phyloP scores from a whole-genome alignment of 2,329 filamentous ascomycete species.

The Colletotrichum higginsianum region DNA sequence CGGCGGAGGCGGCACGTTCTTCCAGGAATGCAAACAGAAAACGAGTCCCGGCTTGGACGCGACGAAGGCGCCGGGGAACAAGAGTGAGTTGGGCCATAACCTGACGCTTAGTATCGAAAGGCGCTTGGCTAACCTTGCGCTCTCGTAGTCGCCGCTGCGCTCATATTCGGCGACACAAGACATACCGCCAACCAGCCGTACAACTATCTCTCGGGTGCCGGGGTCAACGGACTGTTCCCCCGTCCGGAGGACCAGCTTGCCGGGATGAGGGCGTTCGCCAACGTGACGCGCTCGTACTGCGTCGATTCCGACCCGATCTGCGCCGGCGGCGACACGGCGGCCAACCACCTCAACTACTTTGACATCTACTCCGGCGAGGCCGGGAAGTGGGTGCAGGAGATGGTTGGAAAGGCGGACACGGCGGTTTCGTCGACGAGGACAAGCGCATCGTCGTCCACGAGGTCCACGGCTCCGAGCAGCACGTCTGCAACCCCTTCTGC shows the following conservation, averaged over 20 bases:
- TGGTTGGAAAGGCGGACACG: slow-evolving; percentile 16
- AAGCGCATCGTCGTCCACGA: slow-evolving; percentile 11
- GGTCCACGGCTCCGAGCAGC: slow-evolving; percentile 9
- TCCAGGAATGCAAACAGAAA: slow-evolving; percentile 49
- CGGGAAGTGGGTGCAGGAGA: slow-evolving; percentile 36
- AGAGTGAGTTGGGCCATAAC: slow-evolving; percentile 48
- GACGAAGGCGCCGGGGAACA: slow-evolving; percentile 49
- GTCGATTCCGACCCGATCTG: slow-evolving; percentile 56
- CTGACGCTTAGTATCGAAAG: not conserved
- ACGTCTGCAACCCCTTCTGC: not conserved
- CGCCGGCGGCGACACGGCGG: slow-evolving; percentile 51
- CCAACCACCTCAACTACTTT: slow-evolving; percentile 54
- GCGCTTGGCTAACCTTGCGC: not conserved
- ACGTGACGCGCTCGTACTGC: slow-evolving; percentile 53
- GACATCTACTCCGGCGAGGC: slow-evolving; percentile 32
- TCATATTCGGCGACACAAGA: slow-evolving; percentile 53
- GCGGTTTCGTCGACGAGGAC: slow-evolving; percentile 4
- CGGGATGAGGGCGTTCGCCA: slow-evolving; percentile 48
- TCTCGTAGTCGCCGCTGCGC: slow-evolving; percentile 51
- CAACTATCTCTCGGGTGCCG: slow-evolving; percentile 50
- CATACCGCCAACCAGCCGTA: slow-evolving; percentile 54
- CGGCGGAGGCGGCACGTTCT: slow-evolving; percentile 53
- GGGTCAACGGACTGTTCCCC: slow-evolving; percentile 48
- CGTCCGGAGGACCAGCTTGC: slow-evolving; percentile 49
- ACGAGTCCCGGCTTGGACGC: slow-evolving; percentile 47